Evolutionary conservation across 768 basidiomycete genomes (phyloP).

Genomic region (Nidularia pulvinata): DNA sequence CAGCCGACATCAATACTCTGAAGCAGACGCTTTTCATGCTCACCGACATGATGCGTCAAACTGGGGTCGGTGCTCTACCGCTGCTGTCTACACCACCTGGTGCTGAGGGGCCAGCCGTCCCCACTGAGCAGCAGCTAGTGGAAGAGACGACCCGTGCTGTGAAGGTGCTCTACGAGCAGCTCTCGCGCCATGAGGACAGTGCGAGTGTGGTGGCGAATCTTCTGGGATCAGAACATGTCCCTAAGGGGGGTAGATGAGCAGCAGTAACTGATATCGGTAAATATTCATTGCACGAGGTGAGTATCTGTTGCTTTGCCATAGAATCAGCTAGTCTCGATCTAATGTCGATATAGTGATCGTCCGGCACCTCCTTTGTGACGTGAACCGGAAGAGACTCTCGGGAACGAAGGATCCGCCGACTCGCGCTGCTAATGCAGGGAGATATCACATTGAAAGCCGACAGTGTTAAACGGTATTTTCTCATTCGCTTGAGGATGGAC

Average conservation of each 20-base stretch:
- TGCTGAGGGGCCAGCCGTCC: not conserved
- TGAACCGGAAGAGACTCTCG: too few relatives aligned
- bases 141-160: not conserved
- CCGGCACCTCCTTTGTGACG: not conserved
- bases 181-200: not conserved
- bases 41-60: slow-evolving; percentile 47
- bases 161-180: not conserved
- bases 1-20: slow-evolving; percentile 22
- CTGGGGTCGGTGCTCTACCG: slow-evolving; percentile 70
- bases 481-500: too few relatives aligned
- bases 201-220: not conserved
- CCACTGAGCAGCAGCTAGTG: not conserved
- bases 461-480: too few relatives aligned
- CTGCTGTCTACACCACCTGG: slow-evolving; percentile 27
- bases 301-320: not conserved
- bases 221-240: not conserved
- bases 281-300: not conserved
- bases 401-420: too few relatives aligned
- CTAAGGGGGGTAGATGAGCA: not conserved
- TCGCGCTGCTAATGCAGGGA: too few relatives aligned
- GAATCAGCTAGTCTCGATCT: not conserved
- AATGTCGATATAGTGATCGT: not conserved
- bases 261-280: not conserved
- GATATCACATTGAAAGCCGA: too few relatives aligned
- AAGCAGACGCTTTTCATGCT: slow-evolving; percentile 47